Percentiles rank a stretch among this genome's conserved stretches.
phyloP scores from a whole-genome alignment of 257 asterid species.

The Solanum bulbocastanum region DNA sequence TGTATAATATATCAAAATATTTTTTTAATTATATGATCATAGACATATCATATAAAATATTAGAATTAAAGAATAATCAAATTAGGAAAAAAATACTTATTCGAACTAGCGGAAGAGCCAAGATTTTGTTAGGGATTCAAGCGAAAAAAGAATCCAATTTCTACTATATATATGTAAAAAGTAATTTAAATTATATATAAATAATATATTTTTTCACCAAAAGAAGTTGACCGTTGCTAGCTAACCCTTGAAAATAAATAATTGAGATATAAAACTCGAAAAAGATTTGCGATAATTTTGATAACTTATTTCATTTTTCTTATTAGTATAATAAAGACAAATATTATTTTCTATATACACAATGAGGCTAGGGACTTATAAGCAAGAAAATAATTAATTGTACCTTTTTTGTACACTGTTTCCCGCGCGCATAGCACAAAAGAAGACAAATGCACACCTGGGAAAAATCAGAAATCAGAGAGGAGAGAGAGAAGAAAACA shows the following conservation, averaged over 20 bases:
- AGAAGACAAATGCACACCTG: neutral
- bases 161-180: too few relatives aligned
- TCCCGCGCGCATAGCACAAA: neutral
- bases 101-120: neutral
- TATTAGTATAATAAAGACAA: neutral
- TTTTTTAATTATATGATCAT: too few relatives aligned
- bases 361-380: neutral
- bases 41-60: too few relatives aligned
- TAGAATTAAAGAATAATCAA: too few relatives aligned
- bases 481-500: neutral
- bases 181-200: too few relatives aligned
- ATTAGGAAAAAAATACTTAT: neutral
- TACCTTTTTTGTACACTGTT: neutral
- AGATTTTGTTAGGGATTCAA: too few relatives aligned
- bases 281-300: too few relatives aligned
- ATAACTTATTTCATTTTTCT: neutral
- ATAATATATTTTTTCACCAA: too few relatives aligned
- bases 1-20: neutral
- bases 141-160: too few relatives aligned
- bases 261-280: neutral
- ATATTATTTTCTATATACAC: neutral
- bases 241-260: neutral
- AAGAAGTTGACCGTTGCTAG: neutral
- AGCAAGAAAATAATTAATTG: neutral
- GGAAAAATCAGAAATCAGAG: neutral